A percentile compares a stretch with the other conserved stretches of the same genome.
phyloP scores from a whole-genome alignment of 202 grass and related monocot species.

The Bolboschoenoplectus hybrid region DNA sequence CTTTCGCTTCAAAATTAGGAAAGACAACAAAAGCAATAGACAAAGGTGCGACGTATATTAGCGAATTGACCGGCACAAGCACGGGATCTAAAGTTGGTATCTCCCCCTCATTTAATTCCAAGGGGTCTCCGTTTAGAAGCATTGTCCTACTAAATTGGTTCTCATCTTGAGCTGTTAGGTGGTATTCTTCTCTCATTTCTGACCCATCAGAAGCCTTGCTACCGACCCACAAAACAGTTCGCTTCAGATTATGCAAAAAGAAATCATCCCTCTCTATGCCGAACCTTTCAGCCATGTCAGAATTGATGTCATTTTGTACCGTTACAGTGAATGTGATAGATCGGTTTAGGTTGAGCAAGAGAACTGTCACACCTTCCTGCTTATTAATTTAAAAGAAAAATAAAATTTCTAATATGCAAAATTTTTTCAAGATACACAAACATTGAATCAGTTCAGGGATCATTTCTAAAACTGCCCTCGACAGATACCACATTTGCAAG shows the following conservation, averaged over 20 bases:
- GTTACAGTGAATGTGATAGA: constrained; percentile 71
- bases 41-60: constrained; percentile 58
- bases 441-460: not conserved
- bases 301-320: constrained; percentile 85
- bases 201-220: constrained; percentile 75
- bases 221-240: constrained; percentile 83
- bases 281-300: constrained; percentile 48
- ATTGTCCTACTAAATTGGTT: constrained; percentile 62
- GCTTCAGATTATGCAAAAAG: constrained; percentile 67
- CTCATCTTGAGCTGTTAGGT: constrained; percentile 56
- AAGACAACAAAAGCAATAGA: constrained; percentile 80
- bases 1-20: constrained; percentile 82
- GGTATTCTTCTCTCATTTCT: constrained; percentile 83
- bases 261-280: constrained; percentile 61
- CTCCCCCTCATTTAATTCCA: constrained; percentile 70
- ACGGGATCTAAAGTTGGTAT: constrained; percentile 64
- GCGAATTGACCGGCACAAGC: constrained; percentile 62
- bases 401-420: not conserved
- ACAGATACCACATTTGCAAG: not conserved
- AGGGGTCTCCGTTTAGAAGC: constrained; percentile 76
- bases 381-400: constrained; percentile 37
- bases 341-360: constrained; percentile 86
- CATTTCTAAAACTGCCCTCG: not conserved
- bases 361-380: constrained; percentile 73
- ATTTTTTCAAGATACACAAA: constrained; percentile 9